Base-by-base conservation (phyloP, 768 basidiomycete species). In the Boletus reticuloceps region DNA sequence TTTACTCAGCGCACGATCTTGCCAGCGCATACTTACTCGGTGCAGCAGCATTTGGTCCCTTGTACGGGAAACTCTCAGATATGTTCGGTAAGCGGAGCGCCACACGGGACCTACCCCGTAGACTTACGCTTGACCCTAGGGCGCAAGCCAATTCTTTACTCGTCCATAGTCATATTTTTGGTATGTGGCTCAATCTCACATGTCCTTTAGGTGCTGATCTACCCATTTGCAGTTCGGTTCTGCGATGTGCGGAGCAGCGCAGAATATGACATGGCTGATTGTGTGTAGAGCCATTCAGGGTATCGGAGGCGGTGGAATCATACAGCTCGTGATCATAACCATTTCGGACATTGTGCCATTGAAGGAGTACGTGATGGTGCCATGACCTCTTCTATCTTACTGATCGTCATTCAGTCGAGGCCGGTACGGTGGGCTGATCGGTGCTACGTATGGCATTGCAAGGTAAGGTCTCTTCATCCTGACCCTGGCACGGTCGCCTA, bases 261-360 rank as follows among this genome's bases (percentile, higher is more conserved):
- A 93, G 66, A 83, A 51, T 52, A 86, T 93, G 82, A 79, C 74
- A 3, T 90, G 88, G 91, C 73, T 94, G 16, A 83, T 91, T 34
- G 76, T 88, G 1, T 81, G 80, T 41, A 82, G 91, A 59, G 91
- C 89, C 3, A 74, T 94, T 4, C 91, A 93, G 66, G 91, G 91
- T 10, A 83, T 93, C 32, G 91, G 91, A 25, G 89, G 89, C 8
- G 89, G 89, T 11, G 90, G 88, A 6, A 86, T 91, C 55, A 75
- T 91, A 16, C 88, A 89, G 64, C 74, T 91, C 58, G 86, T 88
- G 8, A 80, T 86, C 47, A 91, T 92, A 61, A 88, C 83, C 3
- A 84, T 91, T 41, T 83, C 86, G 42, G 93, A 95, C 69, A 91
- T 95, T 36, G 88, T 92, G 0, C 82, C 91, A 0, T 71, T 95